A percentile compares a stretch with the other conserved stretches of the same genome.
Conservation (phyloP, 2,329 filamentous ascomycete species). For the Nakataea oryzae region DNA sequence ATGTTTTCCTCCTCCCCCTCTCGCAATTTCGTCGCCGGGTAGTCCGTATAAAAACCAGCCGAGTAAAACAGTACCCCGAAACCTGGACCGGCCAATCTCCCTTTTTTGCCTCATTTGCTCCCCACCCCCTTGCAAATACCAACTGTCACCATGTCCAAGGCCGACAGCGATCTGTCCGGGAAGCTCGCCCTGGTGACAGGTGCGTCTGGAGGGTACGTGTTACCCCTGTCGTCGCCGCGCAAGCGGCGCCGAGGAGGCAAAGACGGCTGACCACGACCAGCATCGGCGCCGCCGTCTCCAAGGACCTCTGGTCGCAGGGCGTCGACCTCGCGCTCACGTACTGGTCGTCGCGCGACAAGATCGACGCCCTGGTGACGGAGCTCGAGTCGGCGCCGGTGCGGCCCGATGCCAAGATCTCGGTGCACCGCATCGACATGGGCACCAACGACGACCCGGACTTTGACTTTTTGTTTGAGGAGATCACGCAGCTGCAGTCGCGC, state of each 20-base stretch:
- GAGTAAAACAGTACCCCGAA: too few species aligned
- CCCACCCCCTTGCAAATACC: not conserved
- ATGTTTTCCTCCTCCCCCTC: not conserved
- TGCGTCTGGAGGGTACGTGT: constrained; percentile 2
- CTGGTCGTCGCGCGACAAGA: constrained; percentile 15
- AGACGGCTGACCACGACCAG: not conserved
- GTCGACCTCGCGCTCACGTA: constrained; percentile 22
- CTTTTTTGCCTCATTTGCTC: not conserved
- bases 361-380: constrained; percentile 17
- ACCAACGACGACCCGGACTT: constrained; percentile 33
- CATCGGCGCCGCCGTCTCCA: constrained; percentile 22
- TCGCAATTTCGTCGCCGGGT: not conserved
- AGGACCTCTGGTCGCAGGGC: constrained; percentile 21
- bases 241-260: not conserved
- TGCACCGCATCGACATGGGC: constrained; percentile 46
- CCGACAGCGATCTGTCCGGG: not conserved
- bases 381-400: constrained; percentile 9
- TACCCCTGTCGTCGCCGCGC: not conserved
- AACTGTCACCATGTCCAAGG: not conserved
- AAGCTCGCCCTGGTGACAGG: constrained; percentile 2
- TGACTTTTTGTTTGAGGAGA: constrained; percentile 38
- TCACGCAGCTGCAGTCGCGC: constrained; percentile 35
- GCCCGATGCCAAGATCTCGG: constrained; percentile 27
- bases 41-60: not conserved
- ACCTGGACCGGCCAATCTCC: too few species aligned